A percentile compares a stretch with the other conserved stretches of the same genome.
Evolutionary conservation across 2,329 filamentous ascomycete species (phyloP).

Genomic region (Colletotrichum tofieldiae): DNA sequence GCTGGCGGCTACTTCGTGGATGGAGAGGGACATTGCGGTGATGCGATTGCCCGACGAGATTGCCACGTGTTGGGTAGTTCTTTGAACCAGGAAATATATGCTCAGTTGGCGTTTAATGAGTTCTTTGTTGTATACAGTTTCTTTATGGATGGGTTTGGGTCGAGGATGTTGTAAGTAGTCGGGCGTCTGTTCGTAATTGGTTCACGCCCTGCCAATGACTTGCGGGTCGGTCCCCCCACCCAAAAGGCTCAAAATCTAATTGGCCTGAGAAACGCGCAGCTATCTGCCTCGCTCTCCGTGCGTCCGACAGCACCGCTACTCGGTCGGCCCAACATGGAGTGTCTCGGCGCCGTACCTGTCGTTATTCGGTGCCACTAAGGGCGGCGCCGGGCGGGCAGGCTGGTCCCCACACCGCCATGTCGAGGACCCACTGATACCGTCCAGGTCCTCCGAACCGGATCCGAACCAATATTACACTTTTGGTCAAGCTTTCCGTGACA

Average conservation of each 20-base stretch:
- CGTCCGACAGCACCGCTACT: background rate
- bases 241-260: background rate
- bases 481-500: background rate
- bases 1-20: conserved; percentile 37
- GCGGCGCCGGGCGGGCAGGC: background rate
- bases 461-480: background rate
- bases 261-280: background rate
- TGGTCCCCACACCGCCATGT: background rate
- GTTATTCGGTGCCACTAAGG: background rate
- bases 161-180: background rate
- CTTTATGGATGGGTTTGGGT: too few species aligned
- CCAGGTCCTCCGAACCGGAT: background rate
- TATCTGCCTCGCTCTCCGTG: background rate
- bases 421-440: background rate
- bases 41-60: background rate
- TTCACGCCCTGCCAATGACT: conserved; percentile 3
- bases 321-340: background rate
- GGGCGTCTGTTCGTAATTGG: background rate
- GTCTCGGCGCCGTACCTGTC: background rate
- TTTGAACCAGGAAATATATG: too few species aligned
- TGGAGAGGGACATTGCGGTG: conserved; percentile 17
- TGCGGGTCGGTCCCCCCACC: background rate
- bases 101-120: too few species aligned
- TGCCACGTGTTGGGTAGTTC: background rate
- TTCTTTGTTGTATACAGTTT: background rate